Evolutionary conservation across 2,329 filamentous ascomycete genomes (phyloP), one percentile per base, ranked within the genome.

Genomic region (Gnomoniopsis sp.): DNA sequence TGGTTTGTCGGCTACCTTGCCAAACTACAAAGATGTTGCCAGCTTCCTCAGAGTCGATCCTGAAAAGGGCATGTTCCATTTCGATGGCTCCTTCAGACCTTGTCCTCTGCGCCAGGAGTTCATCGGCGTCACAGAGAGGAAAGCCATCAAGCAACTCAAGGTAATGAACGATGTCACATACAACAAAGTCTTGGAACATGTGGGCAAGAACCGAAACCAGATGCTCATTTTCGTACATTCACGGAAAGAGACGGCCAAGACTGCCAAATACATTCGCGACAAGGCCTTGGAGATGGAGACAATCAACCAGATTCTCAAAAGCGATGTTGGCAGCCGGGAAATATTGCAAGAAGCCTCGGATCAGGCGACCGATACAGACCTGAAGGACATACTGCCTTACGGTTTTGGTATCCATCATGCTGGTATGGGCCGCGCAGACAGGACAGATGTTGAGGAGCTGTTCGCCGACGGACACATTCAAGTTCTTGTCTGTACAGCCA

Each of bases 221-320:
- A 97, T 99, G 93, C 85, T 99, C 43, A 96, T 99, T 60, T 99
- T 99, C 70, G 95, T 99, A 6, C 96, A 99, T 72, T 99, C 96
- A 38, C 85, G 95, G 67, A 99, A 99, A 70, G 96, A 99, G 74
- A 99, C 96, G 0, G 92, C 93, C 10, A 99, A 99, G 77, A 99
- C 96, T 3, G 95, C 93, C 23, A 91, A 90, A 69, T 96, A 96
- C 70, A 93, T 99, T 68, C 86, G 93, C 63, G 96, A 99, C 77
- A 97, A 97, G 75, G 93, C 95, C 3, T 77, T 99, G n/a, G 95
- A 99, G 72, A 83, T 91, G 79, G 96, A 98, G 68, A 97, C 95
- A 0, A 98, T 99, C 68, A 92, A 93, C 59, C 91, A 98, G 73
- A 96, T 99, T 61, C 79, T 99, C 62, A 89, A 91, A 65, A 93